These are phyloP conservation scores for Raphanus sativus DNA, from an alignment of 345 rosid genomes.

Conservation along the genomic window DNA sequence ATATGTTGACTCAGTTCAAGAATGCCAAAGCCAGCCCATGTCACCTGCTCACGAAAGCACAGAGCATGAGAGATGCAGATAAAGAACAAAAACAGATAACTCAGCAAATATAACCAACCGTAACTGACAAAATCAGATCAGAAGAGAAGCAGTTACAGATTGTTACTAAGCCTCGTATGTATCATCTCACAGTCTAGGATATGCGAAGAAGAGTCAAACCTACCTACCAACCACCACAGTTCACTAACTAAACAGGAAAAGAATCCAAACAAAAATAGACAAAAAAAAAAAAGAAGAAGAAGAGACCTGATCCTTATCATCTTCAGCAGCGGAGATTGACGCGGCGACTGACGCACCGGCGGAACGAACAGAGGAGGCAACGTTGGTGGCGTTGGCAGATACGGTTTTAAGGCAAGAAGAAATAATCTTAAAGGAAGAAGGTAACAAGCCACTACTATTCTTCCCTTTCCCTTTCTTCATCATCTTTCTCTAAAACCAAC, in stretches of 20 bases:
- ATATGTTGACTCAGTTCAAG: slow-evolving; percentile 66
- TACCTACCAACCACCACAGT: slow-evolving; percentile 17
- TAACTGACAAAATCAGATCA: neutral
- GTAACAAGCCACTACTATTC: slow-evolving; percentile 77
- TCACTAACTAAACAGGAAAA: slow-evolving; percentile 16
- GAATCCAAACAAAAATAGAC: slow-evolving; percentile 12
- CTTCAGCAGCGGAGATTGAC: slow-evolving; percentile 68
- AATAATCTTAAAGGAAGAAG: slow-evolving; percentile 82
- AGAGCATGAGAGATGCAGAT: too few species aligned
- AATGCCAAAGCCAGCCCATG: slow-evolving; percentile 95
- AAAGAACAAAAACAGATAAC: too few species aligned
- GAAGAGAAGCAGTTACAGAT: slow-evolving; percentile 2
- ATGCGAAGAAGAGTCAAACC: neutral
- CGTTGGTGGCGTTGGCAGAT: slow-evolving; percentile 86
- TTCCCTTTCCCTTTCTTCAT: slow-evolving; percentile 83
- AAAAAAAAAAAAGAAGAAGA: neutral
- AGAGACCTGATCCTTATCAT: slow-evolving; percentile 79
- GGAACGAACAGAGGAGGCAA: slow-evolving; percentile 81
- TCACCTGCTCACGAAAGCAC: slow-evolving; percentile 61
- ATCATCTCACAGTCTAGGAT: neutral
- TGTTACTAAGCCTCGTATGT: neutral
- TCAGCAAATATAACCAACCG: neutral
- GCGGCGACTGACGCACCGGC: slow-evolving; percentile 86
- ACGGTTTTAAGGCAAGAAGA: slow-evolving; percentile 94
- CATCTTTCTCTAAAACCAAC: slow-evolving; percentile 36